These are phyloP conservation scores for Fusarium nematophilum DNA, from an alignment of 2,329 filamentous ascomycete genomes.

Conservation along the genomic window DNA sequence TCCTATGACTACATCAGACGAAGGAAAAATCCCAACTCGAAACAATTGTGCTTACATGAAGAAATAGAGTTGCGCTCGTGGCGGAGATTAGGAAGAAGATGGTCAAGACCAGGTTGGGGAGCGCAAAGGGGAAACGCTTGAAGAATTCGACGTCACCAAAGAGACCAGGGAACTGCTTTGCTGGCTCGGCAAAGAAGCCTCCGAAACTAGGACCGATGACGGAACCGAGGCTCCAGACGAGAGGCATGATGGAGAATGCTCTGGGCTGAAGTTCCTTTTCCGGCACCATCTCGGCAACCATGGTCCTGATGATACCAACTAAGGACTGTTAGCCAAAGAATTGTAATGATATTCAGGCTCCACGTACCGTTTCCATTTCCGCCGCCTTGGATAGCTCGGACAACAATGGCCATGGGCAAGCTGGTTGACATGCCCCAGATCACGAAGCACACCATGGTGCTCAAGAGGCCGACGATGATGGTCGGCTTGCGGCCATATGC, in stretches of 20 bases:
- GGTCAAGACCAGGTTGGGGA: constrained; percentile 85
- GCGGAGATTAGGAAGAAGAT: constrained; percentile 83
- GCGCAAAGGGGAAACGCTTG: constrained; percentile 79
- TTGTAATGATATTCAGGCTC: no score
- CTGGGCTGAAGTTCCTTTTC: constrained; percentile 86
- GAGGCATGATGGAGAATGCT: constrained; percentile 93
- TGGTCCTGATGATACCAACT: constrained; percentile 92
- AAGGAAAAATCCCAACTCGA: background rate
- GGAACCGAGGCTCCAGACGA: constrained; percentile 87
- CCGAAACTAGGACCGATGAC: constrained; percentile 91
- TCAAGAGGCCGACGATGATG: constrained; percentile 78
- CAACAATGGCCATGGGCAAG: constrained; percentile 81
- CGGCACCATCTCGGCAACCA: constrained; percentile 93
- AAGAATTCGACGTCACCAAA: constrained; percentile 78
- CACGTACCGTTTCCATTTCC: constrained; percentile 83
- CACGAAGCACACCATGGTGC: constrained; percentile 84
- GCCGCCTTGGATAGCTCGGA: constrained; percentile 82
- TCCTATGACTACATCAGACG: constrained; percentile 63
- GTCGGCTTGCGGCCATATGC: constrained; percentile 83
- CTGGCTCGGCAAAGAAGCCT: constrained; percentile 85
- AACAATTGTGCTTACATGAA: constrained; percentile 64
- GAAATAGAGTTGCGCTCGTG: constrained; percentile 78
- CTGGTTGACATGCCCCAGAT: constrained; percentile 86
- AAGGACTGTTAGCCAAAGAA: background rate
- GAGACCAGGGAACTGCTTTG: constrained; percentile 75